These are phyloP conservation scores for Pseudogymnoascus sp. DNA, from an alignment of 2,329 filamentous ascomycete species.

Conservation along the genomic window DNA sequence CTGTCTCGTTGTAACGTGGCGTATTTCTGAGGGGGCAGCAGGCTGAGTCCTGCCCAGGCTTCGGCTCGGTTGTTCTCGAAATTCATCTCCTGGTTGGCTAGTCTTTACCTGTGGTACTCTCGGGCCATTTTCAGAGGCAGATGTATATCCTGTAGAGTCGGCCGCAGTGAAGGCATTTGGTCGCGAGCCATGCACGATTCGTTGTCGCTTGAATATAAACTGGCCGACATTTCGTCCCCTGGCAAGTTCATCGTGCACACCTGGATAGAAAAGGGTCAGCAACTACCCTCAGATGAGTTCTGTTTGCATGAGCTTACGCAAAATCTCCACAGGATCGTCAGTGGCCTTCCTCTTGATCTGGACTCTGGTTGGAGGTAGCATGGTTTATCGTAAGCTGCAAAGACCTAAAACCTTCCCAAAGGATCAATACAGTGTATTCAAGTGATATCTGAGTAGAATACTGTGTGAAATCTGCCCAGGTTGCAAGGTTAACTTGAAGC, in stretches of 20 bases:
- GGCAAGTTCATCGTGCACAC: slow-evolving; percentile 24
- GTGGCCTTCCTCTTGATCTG: slow-evolving; percentile 29
- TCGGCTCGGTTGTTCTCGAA: slow-evolving; percentile 7
- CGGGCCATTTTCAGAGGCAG: background rate
- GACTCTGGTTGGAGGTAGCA: slow-evolving; percentile 25
- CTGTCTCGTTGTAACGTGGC: background rate
- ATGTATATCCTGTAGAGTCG: background rate
- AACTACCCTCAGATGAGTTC: background rate
- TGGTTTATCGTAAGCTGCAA: background rate
- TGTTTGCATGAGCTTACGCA: slow-evolving; percentile 23
- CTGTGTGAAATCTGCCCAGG: background rate
- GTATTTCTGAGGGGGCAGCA: background rate
- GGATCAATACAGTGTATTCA: background rate
- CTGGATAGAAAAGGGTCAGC: slow-evolving; percentile 15
- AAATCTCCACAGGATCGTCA: slow-evolving; percentile 28
- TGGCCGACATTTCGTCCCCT: slow-evolving; percentile 21
- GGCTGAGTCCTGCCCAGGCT: background rate
- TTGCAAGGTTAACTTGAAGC: background rate
- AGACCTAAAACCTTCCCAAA: background rate
- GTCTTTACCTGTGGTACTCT: slow-evolving; percentile 1
- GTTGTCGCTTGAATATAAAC: slow-evolving; percentile 27
- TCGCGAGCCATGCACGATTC: background rate
- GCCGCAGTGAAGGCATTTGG: background rate
- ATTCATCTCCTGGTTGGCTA: slow-evolving; percentile 8
- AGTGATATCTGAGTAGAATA: background rate